These are phyloP conservation scores for Vicia villosa DNA, from an alignment of 306 rosid genomes.

Conservation along the genomic window DNA sequence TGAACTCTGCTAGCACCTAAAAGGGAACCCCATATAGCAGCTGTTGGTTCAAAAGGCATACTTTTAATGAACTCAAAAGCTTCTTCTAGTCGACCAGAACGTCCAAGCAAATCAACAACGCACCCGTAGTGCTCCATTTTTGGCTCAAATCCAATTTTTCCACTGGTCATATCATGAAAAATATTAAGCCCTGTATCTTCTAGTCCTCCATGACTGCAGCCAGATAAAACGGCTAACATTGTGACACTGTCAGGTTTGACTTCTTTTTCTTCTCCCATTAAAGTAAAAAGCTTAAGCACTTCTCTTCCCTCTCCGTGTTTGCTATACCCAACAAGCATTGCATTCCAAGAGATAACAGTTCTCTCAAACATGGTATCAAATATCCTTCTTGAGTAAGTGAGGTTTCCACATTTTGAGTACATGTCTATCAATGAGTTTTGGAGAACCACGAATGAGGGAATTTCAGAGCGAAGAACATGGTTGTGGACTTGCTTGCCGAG, in stretches of 20 bases:
- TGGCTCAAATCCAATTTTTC: constrained; percentile 57
- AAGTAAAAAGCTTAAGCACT: constrained; percentile 69
- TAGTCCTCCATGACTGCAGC: constrained; percentile 89
- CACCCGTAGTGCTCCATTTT: constrained; percentile 83
- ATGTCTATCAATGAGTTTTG: constrained; percentile 86
- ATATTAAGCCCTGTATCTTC: constrained; percentile 72
- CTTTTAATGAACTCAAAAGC: constrained; percentile 65
- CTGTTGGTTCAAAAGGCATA: constrained; percentile 71
- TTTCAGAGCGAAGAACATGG: constrained; percentile 63
- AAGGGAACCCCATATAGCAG: constrained; percentile 87
- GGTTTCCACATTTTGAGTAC: constrained; percentile 93
- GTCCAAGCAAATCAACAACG: constrained; percentile 88
- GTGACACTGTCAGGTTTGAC: constrained; percentile 76
- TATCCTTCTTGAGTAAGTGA: constrained; percentile 64
- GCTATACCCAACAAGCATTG: constrained; percentile 84
- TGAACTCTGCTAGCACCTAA: constrained; percentile 86
- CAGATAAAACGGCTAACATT: constrained; percentile 79
- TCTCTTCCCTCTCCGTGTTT: constrained; percentile 89
- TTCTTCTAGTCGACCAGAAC: constrained; percentile 66
- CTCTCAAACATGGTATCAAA: constrained; percentile 73
- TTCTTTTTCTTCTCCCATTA: constrained; percentile 66
- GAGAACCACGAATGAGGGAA: constrained; percentile 70
- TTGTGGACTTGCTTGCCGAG: constrained; percentile 88
- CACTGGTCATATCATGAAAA: constrained; percentile 61
- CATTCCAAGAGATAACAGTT: constrained; percentile 86